Base-by-base conservation (phyloP, 148 eudicot species). In the Vaccinium darrowii region DNA sequence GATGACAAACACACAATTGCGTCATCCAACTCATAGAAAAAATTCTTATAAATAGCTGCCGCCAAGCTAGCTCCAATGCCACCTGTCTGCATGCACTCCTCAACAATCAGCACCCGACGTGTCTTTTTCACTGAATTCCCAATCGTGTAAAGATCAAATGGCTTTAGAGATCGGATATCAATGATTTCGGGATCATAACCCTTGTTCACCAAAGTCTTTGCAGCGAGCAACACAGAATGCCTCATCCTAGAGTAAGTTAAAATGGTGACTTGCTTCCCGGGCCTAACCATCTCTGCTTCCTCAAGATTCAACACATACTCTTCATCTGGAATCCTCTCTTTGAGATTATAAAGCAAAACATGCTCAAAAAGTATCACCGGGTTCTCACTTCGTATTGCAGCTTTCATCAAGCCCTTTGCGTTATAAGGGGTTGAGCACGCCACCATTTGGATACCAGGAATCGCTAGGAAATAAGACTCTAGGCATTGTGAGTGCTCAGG, bases 241-340 rank as follows among this genome's bases (percentile, higher is more conserved):
- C 98, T 91, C 98, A 95, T 95, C 54, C 98, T 78, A 18, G 98
- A 95, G 81, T 95, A 95, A 54, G 98, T 95, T 65, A 95, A 86
- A 25, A 95, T 94, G 62, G 97, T 94, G 4, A 94, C 87, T 54
- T 94, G 94, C 58, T 94, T 93, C 53, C 98, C 97, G 0, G 97
- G 97, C 88, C 98, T 88, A 43, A 95, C 98, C 97, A 95, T 95
- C 89, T 95, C 98, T 0, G 95, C 98, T 88, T 95, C 97, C 89
- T 95, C 98, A 0, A 94, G 90, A 60, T 90, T 90, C 53, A 86
- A 81, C 1, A 94, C 88, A 60, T 94, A 95, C 58, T 95, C 97
- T 85, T 95, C 98, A 78, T 94, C 97, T 0, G 98, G 98, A 52
- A 95, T 95, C 82, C 86, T 90, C 83, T 93, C 98, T 87, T 94